Conservation (phyloP, 176 grass and related monocot species). For the Leersia perrieri region DNA sequence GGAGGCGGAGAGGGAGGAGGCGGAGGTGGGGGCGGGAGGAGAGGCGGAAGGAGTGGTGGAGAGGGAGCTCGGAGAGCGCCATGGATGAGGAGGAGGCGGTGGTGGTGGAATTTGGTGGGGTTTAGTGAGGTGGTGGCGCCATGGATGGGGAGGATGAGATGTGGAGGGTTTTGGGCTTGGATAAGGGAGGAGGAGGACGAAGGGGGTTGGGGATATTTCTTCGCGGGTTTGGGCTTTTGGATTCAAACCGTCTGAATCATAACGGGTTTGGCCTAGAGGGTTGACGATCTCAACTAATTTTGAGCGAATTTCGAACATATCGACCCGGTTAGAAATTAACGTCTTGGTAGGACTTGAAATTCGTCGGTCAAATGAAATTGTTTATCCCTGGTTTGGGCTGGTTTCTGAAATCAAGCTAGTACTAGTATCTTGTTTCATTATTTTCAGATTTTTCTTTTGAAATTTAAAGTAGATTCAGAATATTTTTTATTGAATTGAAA, state of each 20-base stretch:
- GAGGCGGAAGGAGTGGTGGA: conserved; percentile 60
- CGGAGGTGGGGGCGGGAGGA: conserved; percentile 37
- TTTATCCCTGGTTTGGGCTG: no score
- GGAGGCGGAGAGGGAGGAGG: conserved; percentile 36
- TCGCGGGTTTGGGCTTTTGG: conserved; percentile 25
- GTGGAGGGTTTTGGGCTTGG: conserved; percentile 21
- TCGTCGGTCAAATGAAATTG: no score
- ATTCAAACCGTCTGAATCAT: not conserved
- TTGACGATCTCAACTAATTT: no score
- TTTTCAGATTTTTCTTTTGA: no score
- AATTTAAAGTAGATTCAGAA: no score
- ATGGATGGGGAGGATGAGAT: conserved; percentile 17
- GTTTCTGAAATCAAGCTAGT: no score
- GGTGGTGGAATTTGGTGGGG: not conserved
- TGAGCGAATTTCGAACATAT: no score
- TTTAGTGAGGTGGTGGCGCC: conserved; percentile 50
- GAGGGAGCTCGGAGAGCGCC: conserved; percentile 77
- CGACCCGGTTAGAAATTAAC: no score
- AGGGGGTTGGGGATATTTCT: not conserved
- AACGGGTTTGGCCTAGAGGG: no score
- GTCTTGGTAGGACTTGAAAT: no score
- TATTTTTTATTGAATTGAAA: no score
- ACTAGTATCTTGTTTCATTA: no score
- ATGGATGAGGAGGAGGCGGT: conserved; percentile 4
- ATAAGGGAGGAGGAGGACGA: conserved; percentile 28